Evolutionary conservation across 2,329 filamentous ascomycete genomes (phyloP).

Genomic region (Parasarocladium wereldwijsianum): DNA sequence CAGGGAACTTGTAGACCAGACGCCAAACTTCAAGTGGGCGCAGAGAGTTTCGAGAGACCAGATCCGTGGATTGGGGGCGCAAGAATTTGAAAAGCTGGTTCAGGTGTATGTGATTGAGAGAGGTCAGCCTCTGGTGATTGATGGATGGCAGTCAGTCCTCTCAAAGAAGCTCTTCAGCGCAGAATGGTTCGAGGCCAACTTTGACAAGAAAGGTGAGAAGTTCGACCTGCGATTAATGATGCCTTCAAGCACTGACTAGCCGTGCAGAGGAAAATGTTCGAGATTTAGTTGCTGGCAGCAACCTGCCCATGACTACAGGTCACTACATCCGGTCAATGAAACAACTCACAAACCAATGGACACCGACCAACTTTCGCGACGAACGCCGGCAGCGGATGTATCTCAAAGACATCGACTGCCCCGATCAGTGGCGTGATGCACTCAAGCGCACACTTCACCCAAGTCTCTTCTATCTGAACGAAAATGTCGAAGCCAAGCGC

Average conservation of each 20-base stretch:
- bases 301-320: slow-evolving; percentile 72
- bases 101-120: slow-evolving; percentile 68
- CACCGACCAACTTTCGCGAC: slow-evolving; percentile 59
- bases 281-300: slow-evolving; percentile 57
- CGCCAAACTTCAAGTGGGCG: slow-evolving; percentile 77
- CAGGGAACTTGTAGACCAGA: slow-evolving; percentile 56
- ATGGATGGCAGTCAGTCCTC: slow-evolving; percentile 67
- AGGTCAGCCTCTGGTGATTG: slow-evolving; percentile 80
- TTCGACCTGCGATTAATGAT: neutral
- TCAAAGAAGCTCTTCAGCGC: slow-evolving; percentile 66
- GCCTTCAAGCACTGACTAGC: slow-evolving; percentile 6
- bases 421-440: slow-evolving; percentile 69
- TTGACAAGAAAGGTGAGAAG: slow-evolving; percentile 60
- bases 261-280: slow-evolving; percentile 64
- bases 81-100: slow-evolving; percentile 76
- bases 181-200: slow-evolving; percentile 65
- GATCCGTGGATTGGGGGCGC: slow-evolving; percentile 61
- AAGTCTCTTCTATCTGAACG: slow-evolving; percentile 80
- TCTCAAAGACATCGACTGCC: slow-evolving; percentile 94
- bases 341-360: slow-evolving; percentile 72
- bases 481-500: slow-evolving; percentile 39
- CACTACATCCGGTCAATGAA: slow-evolving; percentile 86
- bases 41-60: slow-evolving; percentile 65
- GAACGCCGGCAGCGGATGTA: slow-evolving; percentile 76
- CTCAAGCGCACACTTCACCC: slow-evolving; percentile 65